Evolutionary conservation across 2,329 filamentous ascomycete genomes (phyloP), one percentile per base, ranked within the genome.

Genomic region (Fusarium tjaetaba): DNA sequence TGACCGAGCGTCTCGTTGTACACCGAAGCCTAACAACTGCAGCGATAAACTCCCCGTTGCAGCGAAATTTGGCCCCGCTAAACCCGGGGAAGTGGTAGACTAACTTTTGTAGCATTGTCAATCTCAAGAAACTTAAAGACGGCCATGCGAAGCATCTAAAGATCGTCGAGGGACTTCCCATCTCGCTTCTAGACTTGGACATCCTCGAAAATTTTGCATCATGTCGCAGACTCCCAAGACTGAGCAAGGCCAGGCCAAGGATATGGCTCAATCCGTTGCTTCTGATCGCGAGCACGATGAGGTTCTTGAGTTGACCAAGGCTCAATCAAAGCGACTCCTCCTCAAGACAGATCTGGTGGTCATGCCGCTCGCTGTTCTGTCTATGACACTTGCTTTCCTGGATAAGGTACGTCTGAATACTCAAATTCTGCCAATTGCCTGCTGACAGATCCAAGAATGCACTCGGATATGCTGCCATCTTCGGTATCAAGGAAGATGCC

Each of bases 401-500:
- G 70, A 72, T 10, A 72, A 72, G 16, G 70, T 26, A 26, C 6
- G 26, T 26, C n/a, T 26, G 4, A 26, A 26, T 26, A 26, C 26
- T 26, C 26, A 6, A 6, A 26, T 26, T 26, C 26, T 26, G 6
- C 26, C 26, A 26, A 34, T 43, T 16, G 6, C 42, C 1, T 18
- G n/a, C n/a, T 43, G 0, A 43, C 11, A 4, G 4, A 24, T 43
- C 11, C 42, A 2, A 45, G 45, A 48, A 48, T 0, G 71, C 71
- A 0, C 3, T 73, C 0, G 61, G 66, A 32, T 73, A 73, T 5
- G 76, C 76, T 0, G 76, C 76, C 7, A 61, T 77, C 4, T 75
- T 68, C 11, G 76, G 76, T 1, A 67, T 77, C 55, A 71, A 75
- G 11, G 65, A 75, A 16, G 76, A 77, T 16, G 62, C 72, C 0